Evolutionary conservation across 2,329 filamentous ascomycete species (phyloP).

Genomic region (Fusarium oligoseptatum): DNA sequence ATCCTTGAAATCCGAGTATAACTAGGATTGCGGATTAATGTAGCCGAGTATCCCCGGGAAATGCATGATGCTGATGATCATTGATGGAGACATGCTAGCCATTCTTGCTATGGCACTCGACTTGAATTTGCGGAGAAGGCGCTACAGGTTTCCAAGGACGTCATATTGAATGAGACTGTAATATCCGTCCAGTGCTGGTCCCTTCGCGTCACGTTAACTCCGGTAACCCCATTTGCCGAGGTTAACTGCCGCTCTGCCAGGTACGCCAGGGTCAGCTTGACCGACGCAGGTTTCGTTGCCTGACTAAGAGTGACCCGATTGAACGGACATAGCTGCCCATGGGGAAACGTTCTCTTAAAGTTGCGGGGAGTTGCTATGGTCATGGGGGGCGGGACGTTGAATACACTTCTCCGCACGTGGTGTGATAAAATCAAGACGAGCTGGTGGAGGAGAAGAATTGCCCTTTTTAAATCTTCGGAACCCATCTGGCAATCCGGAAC

Average conservation of each 20-base stretch:
- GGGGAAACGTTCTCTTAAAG: background rate
- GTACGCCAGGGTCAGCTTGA: background rate
- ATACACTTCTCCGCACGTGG: background rate
- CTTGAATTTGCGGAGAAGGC: background rate
- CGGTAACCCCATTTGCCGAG: background rate
- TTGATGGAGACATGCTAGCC: background rate
- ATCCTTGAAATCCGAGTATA: background rate
- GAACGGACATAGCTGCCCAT: constrained; percentile 1
- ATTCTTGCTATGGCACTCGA: background rate
- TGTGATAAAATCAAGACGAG: background rate
- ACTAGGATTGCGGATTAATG: background rate
- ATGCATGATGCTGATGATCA: background rate
- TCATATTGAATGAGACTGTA: background rate
- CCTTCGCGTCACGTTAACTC: background rate
- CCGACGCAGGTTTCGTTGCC: background rate
- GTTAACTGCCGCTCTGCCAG: background rate
- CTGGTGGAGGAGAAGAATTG: background rate
- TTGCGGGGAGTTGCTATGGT: constrained; percentile 1
- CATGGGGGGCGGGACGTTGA: background rate
- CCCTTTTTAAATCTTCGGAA: background rate
- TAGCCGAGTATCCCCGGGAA: background rate
- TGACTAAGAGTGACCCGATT: constrained; percentile 4
- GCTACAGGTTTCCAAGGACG: background rate
- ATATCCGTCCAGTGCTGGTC: background rate
- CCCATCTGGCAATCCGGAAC: constrained; percentile 12